These are phyloP conservation scores for Neophaeococcomyces aloes DNA, from an alignment of 2,329 filamentous ascomycete species.

Conservation along the genomic window DNA sequence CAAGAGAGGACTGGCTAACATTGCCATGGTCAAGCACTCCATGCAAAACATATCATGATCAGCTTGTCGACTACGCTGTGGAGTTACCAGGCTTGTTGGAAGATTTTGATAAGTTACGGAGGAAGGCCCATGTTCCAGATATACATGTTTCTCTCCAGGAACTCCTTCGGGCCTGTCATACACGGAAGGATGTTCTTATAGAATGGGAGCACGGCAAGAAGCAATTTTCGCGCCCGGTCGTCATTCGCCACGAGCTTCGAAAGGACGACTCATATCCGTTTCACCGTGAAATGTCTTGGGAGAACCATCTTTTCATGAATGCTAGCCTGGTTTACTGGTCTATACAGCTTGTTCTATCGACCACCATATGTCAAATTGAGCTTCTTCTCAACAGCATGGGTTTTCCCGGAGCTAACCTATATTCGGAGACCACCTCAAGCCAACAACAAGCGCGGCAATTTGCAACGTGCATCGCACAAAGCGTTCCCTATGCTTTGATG, in stretches of 20 bases:
- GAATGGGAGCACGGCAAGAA: slow-evolving; percentile 16
- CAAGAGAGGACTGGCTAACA: slow-evolving; percentile 27
- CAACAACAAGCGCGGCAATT: slow-evolving; percentile 9
- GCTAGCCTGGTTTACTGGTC: slow-evolving; percentile 17
- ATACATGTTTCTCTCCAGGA: slow-evolving; percentile 7
- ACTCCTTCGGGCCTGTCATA: slow-evolving; percentile 12
- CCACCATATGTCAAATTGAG: slow-evolving; percentile 12
- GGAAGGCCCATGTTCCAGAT: slow-evolving; percentile 5
- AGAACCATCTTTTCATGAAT: slow-evolving; percentile 18
- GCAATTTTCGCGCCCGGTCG: slow-evolving; percentile 9
- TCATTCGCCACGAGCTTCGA: slow-evolving; percentile 11
- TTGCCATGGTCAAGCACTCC: slow-evolving; percentile 26
- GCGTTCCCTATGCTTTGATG: slow-evolving; percentile 15
- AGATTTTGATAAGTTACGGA: slow-evolving; percentile 21
- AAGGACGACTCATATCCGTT: slow-evolving; percentile 16
- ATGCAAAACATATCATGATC: slow-evolving; percentile 27
- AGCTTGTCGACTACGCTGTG: slow-evolving; percentile 26
- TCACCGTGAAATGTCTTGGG: slow-evolving; percentile 14
- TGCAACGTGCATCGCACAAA: slow-evolving; percentile 15
- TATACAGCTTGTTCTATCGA: slow-evolving; percentile 12
- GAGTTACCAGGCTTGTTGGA: slow-evolving; percentile 26
- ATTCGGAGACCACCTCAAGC: slow-evolving; percentile 2
- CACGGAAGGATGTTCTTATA: slow-evolving; percentile 8
- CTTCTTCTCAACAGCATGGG: slow-evolving; percentile 8
- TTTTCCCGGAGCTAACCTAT: slow-evolving; percentile 5